Evolutionary conservation across 2,329 filamentous ascomycete genomes (phyloP).

Genomic region (Cordyceps militaris): DNA sequence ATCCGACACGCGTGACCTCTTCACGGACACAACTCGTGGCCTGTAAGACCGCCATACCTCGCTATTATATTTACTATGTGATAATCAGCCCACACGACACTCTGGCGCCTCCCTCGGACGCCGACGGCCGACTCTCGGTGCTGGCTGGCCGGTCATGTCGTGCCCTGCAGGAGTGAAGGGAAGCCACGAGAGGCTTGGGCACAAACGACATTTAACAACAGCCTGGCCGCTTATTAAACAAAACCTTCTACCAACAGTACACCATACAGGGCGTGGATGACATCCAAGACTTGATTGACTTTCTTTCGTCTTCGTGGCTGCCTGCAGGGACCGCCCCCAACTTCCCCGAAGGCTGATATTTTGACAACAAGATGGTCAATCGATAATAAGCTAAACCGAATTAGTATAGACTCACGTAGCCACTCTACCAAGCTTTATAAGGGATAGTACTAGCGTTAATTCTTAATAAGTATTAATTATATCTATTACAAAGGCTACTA

Average conservation of each 20-base stretch:
- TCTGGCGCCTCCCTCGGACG: not conserved
- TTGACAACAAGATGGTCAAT: not conserved
- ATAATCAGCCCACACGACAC: not conserved
- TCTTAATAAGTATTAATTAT: no score
- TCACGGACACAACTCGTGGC: not conserved
- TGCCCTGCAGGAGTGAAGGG: not conserved
- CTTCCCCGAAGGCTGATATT: no score
- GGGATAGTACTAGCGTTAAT: no score
- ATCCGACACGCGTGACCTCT: conserved; percentile 9
- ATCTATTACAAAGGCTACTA: no score
- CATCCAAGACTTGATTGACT: not conserved
- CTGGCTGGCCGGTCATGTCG: not conserved
- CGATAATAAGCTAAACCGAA: no score
- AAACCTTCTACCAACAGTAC: not conserved
- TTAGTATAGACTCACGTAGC: no score
- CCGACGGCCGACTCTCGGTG: not conserved
- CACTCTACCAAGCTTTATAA: no score
- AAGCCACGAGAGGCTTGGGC: not conserved
- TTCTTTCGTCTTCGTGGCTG: not conserved
- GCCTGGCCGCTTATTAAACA: not conserved
- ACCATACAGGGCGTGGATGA: not conserved
- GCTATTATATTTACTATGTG: not conserved
- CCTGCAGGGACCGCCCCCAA: not conserved
- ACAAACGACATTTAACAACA: not conserved
- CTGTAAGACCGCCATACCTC: not conserved